Percentiles rank a stretch among this genome's conserved stretches.
Evolutionary conservation across 2,329 filamentous ascomycete genomes (phyloP).

Genomic region (Ophiostoma ips): DNA sequence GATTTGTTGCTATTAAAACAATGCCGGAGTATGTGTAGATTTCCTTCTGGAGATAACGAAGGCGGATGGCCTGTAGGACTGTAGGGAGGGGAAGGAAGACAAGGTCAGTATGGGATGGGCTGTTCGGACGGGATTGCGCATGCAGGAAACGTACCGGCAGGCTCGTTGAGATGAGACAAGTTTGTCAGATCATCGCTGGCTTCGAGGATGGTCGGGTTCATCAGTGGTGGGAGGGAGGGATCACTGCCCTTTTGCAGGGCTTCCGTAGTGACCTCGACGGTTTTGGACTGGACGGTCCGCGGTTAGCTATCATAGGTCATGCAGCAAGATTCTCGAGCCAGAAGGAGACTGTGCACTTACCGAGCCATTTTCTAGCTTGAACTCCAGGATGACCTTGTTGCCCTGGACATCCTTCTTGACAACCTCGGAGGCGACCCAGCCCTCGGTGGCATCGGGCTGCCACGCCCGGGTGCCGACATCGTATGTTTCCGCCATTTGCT

Average conservation of each 20-base stretch:
- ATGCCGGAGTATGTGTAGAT: constrained; percentile 99
- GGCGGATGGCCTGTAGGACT: constrained; percentile 95
- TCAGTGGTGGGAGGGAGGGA: constrained; percentile 71
- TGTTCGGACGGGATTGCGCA: neutral
- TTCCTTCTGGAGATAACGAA: constrained; percentile 95
- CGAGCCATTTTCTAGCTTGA: constrained; percentile 86
- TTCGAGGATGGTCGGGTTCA: constrained; percentile 97
- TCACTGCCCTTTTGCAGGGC: constrained; percentile 67
- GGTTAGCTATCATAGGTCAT: neutral
- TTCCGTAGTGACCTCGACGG: constrained; percentile 60
- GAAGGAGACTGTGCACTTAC: constrained; percentile 30
- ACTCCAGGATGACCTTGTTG: constrained; percentile 75
- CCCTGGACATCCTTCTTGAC: constrained; percentile 72
- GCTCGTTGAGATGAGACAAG: constrained; percentile 93
- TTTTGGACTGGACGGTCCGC: constrained; percentile 49
- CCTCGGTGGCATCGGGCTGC: constrained; percentile 92
- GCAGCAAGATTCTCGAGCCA: neutral
- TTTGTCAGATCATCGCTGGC: constrained; percentile 97
- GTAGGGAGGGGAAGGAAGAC: constrained; percentile 9
- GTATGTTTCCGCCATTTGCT: constrained; percentile 74
- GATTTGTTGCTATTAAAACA: constrained; percentile 95
- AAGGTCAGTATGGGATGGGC: too few species aligned
- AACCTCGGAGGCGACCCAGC: constrained; percentile 95
- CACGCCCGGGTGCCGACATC: constrained; percentile 95
- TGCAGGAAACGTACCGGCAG: constrained; percentile 55